Percentiles rank a stretch among this genome's conserved stretches.
Evolutionary conservation across 352 stramenopile genomes (phyloP).

Genomic region (Phytophthora cryptogea): DNA sequence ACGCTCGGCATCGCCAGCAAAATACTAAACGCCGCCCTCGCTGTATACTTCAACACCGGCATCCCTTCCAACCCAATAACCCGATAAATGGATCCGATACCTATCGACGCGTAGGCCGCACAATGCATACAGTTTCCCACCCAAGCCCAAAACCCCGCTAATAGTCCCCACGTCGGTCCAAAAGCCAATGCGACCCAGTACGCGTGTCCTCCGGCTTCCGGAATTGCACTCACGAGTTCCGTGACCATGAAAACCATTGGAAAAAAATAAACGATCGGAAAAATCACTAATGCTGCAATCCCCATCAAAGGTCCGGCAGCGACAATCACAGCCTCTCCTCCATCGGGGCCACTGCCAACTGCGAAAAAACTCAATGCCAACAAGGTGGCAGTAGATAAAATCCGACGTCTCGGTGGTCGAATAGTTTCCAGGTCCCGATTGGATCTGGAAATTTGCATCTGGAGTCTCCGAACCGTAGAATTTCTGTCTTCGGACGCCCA

Average conservation of each 20-base stretch:
- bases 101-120: constrained; percentile 66
- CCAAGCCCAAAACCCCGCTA: constrained; percentile 85
- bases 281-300: constrained; percentile 39
- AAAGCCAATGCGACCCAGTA: constrained; percentile 78
- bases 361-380: constrained; percentile 66
- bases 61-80: constrained; percentile 13
- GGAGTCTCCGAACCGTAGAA: constrained; percentile 2
- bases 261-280: constrained; percentile 53
- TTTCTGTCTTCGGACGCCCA: constrained; percentile 10
- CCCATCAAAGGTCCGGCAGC: constrained; percentile 48
- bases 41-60: constrained; percentile 47
- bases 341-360: constrained; percentile 47
- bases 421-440: constrained; percentile 7
- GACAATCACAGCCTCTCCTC: constrained; percentile 49
- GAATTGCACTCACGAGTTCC: constrained; percentile 55
- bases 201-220: constrained; percentile 53
- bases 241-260: constrained; percentile 52
- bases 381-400: constrained; percentile 45
- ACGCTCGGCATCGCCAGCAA: constrained; percentile 55
- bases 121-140: constrained; percentile 80
- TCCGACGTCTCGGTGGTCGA: constrained; percentile 13
- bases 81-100: constrained; percentile 38
- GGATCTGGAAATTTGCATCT: constrained; percentile 2
- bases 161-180: constrained; percentile 68
- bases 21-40: constrained; percentile 50